Evolutionary conservation across 371 early-diverging fungal genomes (phyloP).

Genomic region (Conidiobolus coronatus): DNA sequence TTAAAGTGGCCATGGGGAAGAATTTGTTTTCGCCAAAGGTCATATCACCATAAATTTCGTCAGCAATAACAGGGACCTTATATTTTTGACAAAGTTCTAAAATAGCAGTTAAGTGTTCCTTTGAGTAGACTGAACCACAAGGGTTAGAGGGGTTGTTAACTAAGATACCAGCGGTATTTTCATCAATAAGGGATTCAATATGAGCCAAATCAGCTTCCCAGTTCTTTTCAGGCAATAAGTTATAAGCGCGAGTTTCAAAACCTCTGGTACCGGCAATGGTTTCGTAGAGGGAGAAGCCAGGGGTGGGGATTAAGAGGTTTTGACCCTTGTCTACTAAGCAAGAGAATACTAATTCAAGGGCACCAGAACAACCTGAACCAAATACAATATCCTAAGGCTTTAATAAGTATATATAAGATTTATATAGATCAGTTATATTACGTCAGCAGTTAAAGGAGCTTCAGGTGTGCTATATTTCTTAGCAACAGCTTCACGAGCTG

Average conservation of each 20-base stretch:
- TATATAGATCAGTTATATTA: conserved; percentile 6
- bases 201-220: conserved; percentile 73
- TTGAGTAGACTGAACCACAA: conserved; percentile 68
- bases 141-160: conserved; percentile 85
- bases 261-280: conserved; percentile 58
- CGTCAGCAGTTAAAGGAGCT: conserved; percentile 37
- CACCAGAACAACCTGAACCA: conserved; percentile 67
- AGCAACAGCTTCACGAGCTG: conserved; percentile 61
- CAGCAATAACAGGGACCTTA: conserved; percentile 64
- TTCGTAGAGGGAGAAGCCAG: conserved; percentile 75
- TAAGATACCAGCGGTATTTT: conserved; percentile 51
- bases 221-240: conserved; percentile 47
- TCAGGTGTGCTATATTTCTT: conserved; percentile 28
- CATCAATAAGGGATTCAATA: conserved; percentile 55
- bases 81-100: conserved; percentile 46
- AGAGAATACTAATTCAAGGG: conserved; percentile 49
- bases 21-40: conserved; percentile 45
- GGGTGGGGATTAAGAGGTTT: conserved; percentile 68
- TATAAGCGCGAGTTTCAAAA: conserved; percentile 50
- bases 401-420: conserved; percentile 7
- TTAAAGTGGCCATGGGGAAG: conserved; percentile 44
- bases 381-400: conserved; percentile 47
- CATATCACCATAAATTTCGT: conserved; percentile 84
- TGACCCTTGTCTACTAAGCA: conserved; percentile 55
- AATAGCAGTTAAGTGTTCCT: conserved; percentile 42